Conservation (phyloP, 345 rosid genomes). For the Excoecaria cochinchinensis region DNA sequence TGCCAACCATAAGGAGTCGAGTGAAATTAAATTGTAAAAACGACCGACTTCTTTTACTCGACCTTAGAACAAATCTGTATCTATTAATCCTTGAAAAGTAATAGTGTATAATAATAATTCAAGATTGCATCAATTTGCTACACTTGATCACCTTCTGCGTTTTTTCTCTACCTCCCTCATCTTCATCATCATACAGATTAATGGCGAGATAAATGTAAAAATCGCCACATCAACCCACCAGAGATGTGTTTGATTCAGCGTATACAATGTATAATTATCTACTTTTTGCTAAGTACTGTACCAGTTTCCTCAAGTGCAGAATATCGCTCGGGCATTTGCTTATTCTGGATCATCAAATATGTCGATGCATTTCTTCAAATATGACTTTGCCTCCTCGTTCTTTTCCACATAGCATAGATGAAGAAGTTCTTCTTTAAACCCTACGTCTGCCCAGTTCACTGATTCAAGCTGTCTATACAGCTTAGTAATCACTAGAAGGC, state of each 20-base stretch:
- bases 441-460: constrained; percentile 27
- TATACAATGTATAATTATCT: background rate
- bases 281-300: background rate
- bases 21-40: too few relatives aligned
- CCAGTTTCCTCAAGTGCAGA: background rate
- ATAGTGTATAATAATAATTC: too few relatives aligned
- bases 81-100: too few relatives aligned
- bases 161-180: too few relatives aligned
- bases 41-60: too few relatives aligned
- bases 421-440: constrained; percentile 50
- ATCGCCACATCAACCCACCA: background rate
- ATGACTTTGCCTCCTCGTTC: constrained; percentile 69
- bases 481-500: constrained; percentile 57
- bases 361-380: constrained; percentile 60
- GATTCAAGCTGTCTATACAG: constrained; percentile 41
- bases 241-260: background rate
- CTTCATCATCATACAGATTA: background rate
- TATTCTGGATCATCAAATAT: constrained; percentile 39
- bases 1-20: too few relatives aligned
- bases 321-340: constrained; percentile 13
- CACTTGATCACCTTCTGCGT: too few relatives aligned
- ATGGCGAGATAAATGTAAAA: background rate
- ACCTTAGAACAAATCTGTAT: too few relatives aligned
- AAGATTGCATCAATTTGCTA: too few relatives aligned
- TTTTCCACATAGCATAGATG: constrained; percentile 67